Percentiles rank a stretch among this genome's conserved stretches.
Conservation (phyloP, 371 early-diverging fungal genomes). For the Capillidium heterosporum region DNA sequence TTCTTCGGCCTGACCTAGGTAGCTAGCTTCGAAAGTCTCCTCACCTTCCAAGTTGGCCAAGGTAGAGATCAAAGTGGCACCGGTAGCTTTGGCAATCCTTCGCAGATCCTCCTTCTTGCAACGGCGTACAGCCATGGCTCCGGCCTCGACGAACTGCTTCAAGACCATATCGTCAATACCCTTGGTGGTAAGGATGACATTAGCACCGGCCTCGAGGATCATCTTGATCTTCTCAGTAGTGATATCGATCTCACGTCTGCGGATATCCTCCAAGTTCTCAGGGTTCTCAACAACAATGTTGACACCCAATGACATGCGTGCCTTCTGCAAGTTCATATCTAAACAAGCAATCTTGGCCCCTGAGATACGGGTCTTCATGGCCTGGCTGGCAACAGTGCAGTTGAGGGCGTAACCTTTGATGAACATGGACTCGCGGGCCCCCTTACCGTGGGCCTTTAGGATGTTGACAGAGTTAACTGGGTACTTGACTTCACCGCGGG, state of each 20-base stretch:
- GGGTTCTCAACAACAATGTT: conserved; percentile 97
- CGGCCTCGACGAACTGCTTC: conserved; percentile 94
- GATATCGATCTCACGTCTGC: conserved; percentile 91
- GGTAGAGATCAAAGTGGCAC: conserved; percentile 90
- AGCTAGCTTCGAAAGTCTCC: conserved; percentile 82
- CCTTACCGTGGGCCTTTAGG: conserved; percentile 97
- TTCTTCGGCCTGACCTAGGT: conserved; percentile 89
- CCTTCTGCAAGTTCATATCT: conserved; percentile 98
- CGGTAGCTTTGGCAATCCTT: conserved; percentile 94
- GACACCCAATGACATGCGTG: conserved; percentile 97
- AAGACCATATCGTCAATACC: conserved; percentile 98
- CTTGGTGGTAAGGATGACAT: conserved; percentile 96
- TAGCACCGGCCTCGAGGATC: conserved; percentile 93
- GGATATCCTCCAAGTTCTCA: conserved; percentile 93
- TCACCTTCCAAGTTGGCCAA: conserved; percentile 96
- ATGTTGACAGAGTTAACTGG: conserved; percentile 97
- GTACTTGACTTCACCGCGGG: conserved; percentile 81
- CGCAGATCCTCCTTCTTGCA: conserved; percentile 95
- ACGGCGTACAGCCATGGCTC: conserved; percentile 87
- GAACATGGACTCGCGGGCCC: conserved; percentile 78
- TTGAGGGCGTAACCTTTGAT: conserved; percentile 97
- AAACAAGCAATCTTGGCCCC: conserved; percentile 97
- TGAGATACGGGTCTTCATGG: conserved; percentile 75
- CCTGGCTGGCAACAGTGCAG: conserved; percentile 95
- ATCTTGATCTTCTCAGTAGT: conserved; percentile 92